Conservation (phyloP, 139 green algal species). For the Ulvella scutata region DNA sequence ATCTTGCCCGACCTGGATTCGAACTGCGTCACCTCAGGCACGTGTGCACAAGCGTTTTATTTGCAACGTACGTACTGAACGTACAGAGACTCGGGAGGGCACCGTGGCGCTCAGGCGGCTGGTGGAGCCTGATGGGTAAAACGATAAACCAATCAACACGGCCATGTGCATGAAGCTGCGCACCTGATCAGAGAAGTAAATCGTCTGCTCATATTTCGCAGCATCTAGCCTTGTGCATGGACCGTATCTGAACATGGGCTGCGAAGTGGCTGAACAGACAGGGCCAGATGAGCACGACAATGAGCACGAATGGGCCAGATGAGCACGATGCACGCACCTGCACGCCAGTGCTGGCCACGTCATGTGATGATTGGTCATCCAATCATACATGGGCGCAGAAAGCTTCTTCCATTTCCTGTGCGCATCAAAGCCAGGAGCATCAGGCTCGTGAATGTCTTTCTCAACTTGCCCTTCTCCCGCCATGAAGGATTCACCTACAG, state of each 20-base stretch:
- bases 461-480: not conserved
- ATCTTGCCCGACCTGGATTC: not conserved
- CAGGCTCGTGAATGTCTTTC: too few species aligned
- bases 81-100: not conserved
- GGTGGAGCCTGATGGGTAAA: too few species aligned
- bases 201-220: not conserved
- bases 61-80: not conserved
- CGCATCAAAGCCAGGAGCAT: not conserved
- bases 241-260: not conserved
- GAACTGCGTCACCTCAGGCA: too few species aligned
- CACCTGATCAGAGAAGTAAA: not conserved
- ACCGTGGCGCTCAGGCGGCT: not conserved
- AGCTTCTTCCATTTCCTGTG: not conserved
- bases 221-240: not conserved
- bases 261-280: not conserved
- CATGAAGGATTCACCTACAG: not conserved
- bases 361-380: not conserved
- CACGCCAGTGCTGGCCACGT: not conserved
- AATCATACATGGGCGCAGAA: conserved; percentile 1
- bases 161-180: not conserved
- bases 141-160: not conserved
- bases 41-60: not conserved
- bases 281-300: not conserved
- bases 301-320: not conserved
- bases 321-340: not conserved